phyloP scores from a whole-genome alignment of 164 flowering plant species.

The Stephania cephalantha region DNA sequence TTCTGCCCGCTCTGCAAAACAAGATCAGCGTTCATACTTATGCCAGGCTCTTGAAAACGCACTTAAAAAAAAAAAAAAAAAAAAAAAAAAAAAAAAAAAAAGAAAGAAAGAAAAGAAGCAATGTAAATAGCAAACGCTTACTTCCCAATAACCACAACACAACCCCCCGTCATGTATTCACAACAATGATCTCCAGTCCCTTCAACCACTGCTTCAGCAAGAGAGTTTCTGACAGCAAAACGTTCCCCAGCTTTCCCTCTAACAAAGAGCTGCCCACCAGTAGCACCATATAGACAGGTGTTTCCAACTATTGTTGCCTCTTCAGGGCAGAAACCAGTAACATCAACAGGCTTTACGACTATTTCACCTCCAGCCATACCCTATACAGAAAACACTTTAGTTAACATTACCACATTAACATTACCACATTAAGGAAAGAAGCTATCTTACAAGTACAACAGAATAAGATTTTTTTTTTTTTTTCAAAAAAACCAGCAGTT shows the following conservation, averaged over 20 bases:
- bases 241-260: slow-evolving; percentile 98
- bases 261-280: slow-evolving; percentile 90
- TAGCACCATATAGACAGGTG: slow-evolving; percentile 96
- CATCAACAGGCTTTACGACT: slow-evolving; percentile 78
- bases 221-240: slow-evolving; percentile 96
- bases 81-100: too few relatives aligned
- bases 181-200: slow-evolving; percentile 98
- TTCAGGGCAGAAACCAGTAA: slow-evolving; percentile 75
- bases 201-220: slow-evolving; percentile 92
- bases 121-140: slow-evolving; percentile 33
- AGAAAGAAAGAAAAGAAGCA: too few relatives aligned
- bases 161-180: slow-evolving; percentile 99
- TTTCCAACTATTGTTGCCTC: slow-evolving; percentile 96
- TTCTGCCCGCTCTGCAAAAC: slow-evolving; percentile 79
- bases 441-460: background rate
- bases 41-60: background rate
- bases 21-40: slow-evolving; percentile 1
- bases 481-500: background rate
- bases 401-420: background rate
- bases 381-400: slow-evolving; percentile 24
- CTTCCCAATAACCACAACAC: slow-evolving; percentile 96
- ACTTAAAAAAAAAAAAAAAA: background rate
- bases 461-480: background rate
- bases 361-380: slow-evolving; percentile 99
- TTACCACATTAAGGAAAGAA: background rate